These are phyloP conservation scores for Triglochin maritima DNA, from an alignment of 106 monocot species.

Conservation along the genomic window DNA sequence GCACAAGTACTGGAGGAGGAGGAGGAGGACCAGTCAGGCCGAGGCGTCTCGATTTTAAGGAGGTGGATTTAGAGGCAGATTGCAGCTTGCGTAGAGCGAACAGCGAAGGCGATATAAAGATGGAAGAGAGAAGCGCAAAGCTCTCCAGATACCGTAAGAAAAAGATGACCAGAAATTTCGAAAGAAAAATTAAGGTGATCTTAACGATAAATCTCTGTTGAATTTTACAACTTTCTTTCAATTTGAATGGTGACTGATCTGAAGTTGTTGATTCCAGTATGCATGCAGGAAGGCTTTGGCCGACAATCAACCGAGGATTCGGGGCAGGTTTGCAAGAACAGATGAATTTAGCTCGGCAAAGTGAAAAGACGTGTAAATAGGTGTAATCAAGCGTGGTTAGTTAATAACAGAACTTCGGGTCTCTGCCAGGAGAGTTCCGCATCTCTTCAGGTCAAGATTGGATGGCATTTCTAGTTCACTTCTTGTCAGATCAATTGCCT, in stretches of 20 bases:
- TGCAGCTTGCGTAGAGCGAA: constrained; percentile 21
- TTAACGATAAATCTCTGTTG: not conserved
- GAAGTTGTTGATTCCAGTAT: constrained; percentile 20
- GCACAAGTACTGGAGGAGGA: not conserved
- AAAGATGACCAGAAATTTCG: constrained; percentile 77
- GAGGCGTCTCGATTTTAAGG: constrained; percentile 10
- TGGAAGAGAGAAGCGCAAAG: constrained; percentile 57
- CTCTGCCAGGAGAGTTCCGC: too few relatives aligned
- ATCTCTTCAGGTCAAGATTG: not conserved
- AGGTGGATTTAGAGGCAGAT: constrained; percentile 16
- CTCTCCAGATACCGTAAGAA: constrained; percentile 82
- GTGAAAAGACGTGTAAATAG: not conserved
- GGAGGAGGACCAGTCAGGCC: not conserved
- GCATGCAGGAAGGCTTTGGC: constrained; percentile 59
- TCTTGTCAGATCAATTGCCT: not conserved
- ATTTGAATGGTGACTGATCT: not conserved
- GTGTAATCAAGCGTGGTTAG: not conserved
- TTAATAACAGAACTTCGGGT: too few relatives aligned
- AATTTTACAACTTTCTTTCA: not conserved
- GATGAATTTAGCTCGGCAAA: constrained; percentile 15
- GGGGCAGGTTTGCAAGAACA: constrained; percentile 52
- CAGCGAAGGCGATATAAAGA: constrained; percentile 21
- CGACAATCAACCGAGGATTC: constrained; percentile 49
- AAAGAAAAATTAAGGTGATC: constrained; percentile 82
- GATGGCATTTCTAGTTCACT: not conserved